Base-by-base conservation (phyloP, 2,329 filamentous ascomycete genomes). In the Ascomycota sp. region DNA sequence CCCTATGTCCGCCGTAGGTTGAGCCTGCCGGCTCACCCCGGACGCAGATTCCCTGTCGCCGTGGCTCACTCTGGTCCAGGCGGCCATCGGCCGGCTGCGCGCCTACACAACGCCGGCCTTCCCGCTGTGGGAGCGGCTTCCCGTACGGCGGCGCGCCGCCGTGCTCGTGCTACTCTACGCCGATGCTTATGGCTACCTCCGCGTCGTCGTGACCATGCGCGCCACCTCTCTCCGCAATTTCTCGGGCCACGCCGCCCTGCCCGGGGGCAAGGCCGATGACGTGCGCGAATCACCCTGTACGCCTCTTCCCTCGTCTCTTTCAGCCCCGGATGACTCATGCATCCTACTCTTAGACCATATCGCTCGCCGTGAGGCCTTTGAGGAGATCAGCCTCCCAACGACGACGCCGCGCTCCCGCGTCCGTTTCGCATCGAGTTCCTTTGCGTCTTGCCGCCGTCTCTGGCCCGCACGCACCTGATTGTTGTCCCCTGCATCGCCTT, bases 311-410 rank as follows among this genome's bases (percentile, higher is more conserved):
- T 29, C 12, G 12, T 7, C 15, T 2, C 8, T 23, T n/a, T 3
- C 12, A 21, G 20, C 20, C 13, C 19, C 12, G 9, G 15, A n/a
- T n/a, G n/a, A n/a, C n/a, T n/a, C n/a, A n/a, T 26, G 7, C 5
- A 13, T 17, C 4, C 7, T 13, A 19, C 25, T 6, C 12, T 17
- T 60, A 53, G 81, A 81, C 51, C 67, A 85, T 44, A 91, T 85
- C 30, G 83, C 86, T 7, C 71, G 86, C 15, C 71, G 86, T 38
- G 86, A 95, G 59, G 85, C 86, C 1, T 78, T 68, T 49, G 86
- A 95, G 50, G 86, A 95, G 50, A 93, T 95, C 38, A 86, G 86
- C 2, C 69, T 95, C 3, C 80, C 86, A 62, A 75, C 43, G 63
- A 72, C 40, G 70, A 83, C 44, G 43, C 48, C 33, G 67, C 68